Base-by-base conservation (phyloP, 345 rosid genomes). In the Eucalyptus globulus region DNA sequence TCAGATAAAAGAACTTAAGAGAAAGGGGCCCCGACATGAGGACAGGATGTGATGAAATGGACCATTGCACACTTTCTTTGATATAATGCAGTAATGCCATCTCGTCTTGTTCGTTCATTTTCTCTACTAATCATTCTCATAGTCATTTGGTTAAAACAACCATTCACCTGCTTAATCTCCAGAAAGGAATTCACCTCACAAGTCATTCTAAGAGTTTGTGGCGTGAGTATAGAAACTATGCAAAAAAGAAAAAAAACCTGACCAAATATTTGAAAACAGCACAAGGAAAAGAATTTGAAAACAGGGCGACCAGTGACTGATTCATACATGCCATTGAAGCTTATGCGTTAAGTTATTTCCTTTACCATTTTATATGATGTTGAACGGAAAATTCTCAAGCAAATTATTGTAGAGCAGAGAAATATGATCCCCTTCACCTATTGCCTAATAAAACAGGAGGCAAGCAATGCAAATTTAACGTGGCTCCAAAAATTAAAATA, bases 31-130 rank as follows among this genome's bases (percentile, higher is more conserved):
- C 8, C 3, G 24, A 16, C 56, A 6, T 53, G 26, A 54, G 60
- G 11, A 9, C 26, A 54, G 5, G 26, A 22, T 54, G 60, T 54
- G 60, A 54, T 54, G 60, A 54, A 54, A 21, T 54, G 27, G 24
- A 58, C 37, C 14, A 11, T 58, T 1, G 0, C 0, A 8, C 65
- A 58, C 0, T 58, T 24, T 58, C 14, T 24, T 10, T 58, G 12
- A 34, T 17, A 69, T 69, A 69, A 34, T 69, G 14, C 44, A 5
- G 37, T 17, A 17, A 34, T 4, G 13, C 19, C 2, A 69, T 69
- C 81, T 34, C 45, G 6, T 37, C 12, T 9, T 19, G 6, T 10
- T 12, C 0, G 2, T 60, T 27, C 2, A 3, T 19, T 69, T 69
- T 16, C 80, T 69, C 37, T 31, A 34, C 24, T 69, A 4, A 9